Percentiles rank a stretch among this genome's conserved stretches.
Evolutionary conservation across 1,139 yeast species (phyloP).

Genomic region (Sugiyamaella xylanicola): DNA sequence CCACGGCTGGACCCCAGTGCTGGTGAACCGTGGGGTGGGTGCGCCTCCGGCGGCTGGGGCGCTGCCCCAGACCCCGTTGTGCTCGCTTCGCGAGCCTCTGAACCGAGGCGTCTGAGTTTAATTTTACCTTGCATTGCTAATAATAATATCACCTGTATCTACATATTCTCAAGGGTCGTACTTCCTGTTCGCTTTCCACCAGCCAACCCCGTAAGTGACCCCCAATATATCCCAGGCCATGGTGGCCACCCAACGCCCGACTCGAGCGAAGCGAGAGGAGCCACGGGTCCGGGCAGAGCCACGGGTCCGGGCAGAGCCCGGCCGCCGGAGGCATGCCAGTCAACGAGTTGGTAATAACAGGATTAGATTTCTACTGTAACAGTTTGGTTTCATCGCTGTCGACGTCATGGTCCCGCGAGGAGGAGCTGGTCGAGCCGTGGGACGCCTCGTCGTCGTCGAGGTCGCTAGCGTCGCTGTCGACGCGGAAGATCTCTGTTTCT

Average conservation of each 20-base stretch:
- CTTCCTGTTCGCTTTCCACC: too few relatives aligned
- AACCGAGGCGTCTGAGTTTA: too few relatives aligned
- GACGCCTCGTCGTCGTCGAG: slow-evolving; percentile 18
- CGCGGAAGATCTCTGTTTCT: slow-evolving; percentile 24
- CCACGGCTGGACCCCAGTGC: too few relatives aligned
- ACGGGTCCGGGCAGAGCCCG: slow-evolving; percentile 2
- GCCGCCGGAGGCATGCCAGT: not conserved
- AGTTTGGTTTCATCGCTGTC: slow-evolving; percentile 3
- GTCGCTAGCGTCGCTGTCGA: slow-evolving; percentile 26
- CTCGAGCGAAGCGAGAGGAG: not conserved
- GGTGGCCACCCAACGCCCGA: not conserved
- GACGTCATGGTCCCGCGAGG: not conserved
- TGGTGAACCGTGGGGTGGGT: too few relatives aligned
- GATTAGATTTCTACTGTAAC: slow-evolving; percentile 9
- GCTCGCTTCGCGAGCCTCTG: too few relatives aligned
- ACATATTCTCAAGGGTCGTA: too few relatives aligned
- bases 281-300: slow-evolving; percentile 1
- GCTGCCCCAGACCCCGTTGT: too few relatives aligned
- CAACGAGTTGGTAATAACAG: not conserved
- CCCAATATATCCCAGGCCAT: too few relatives aligned
- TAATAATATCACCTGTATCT: too few relatives aligned
- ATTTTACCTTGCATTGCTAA: too few relatives aligned
- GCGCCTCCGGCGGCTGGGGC: too few relatives aligned
- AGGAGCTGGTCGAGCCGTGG: not conserved
- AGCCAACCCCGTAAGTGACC: too few relatives aligned